Evolutionary conservation across 441 rosid genomes (phyloP).

Genomic region (Corymbia citriodora): DNA sequence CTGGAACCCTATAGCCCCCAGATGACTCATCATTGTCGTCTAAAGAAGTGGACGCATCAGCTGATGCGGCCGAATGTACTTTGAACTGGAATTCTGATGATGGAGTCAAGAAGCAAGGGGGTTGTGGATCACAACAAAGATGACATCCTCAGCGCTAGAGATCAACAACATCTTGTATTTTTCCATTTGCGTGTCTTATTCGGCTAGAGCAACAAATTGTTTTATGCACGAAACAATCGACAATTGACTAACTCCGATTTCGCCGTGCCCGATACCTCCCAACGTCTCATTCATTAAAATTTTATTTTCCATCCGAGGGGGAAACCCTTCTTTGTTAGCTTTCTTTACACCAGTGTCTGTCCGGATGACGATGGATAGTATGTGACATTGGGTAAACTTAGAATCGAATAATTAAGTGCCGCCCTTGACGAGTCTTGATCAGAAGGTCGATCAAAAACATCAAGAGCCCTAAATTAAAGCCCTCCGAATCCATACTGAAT

Average conservation of each 20-base stretch:
- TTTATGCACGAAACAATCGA: neutral
- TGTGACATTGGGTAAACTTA: neutral
- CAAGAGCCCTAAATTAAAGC: neutral
- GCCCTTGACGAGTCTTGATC: neutral
- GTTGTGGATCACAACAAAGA: neutral
- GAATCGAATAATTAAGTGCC: neutral
- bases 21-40: neutral
- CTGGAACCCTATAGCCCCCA: neutral
- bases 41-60: neutral
- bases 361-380: neutral
- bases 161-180: neutral
- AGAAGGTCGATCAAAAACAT: neutral
- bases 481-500: neutral
- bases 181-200: neutral
- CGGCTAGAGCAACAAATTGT: neutral
- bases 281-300: neutral
- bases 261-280: neutral
- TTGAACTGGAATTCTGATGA: neutral
- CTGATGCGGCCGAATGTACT: neutral
- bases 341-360: neutral
- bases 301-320: neutral
- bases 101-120: neutral
- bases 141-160: neutral
- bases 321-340: neutral
- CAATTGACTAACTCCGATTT: neutral